A percentile compares a stretch with the other conserved stretches of the same genome.
Evolutionary conservation across 2,329 filamentous ascomycete species (phyloP).

Genomic region (Hypoxylon sp.): DNA sequence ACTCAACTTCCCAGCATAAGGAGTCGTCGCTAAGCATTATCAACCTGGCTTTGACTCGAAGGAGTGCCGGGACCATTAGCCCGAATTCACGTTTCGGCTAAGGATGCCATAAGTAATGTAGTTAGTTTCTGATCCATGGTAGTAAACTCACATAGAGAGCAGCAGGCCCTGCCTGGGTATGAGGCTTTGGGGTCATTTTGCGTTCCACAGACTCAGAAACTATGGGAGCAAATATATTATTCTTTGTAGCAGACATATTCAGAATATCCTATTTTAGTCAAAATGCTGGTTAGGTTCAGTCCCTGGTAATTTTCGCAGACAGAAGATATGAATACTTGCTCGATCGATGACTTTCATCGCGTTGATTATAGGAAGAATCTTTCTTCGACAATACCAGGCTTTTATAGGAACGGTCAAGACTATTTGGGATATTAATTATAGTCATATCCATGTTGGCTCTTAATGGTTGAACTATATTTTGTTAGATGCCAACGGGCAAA

Average conservation of each 20-base stretch:
- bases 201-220: no score
- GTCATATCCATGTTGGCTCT: neutral
- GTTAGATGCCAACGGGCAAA: neutral
- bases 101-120: neutral
- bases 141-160: neutral
- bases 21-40: neutral
- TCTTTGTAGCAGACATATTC: no score
- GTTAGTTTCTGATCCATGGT: neutral
- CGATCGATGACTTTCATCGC: no score
- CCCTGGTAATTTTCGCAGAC: neutral
- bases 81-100: no score
- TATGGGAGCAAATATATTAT: no score
- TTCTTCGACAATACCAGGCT: neutral
- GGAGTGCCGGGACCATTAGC: neutral
- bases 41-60: neutral
- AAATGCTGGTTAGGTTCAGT: neutral
- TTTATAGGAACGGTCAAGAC: neutral
- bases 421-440: no score
- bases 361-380: no score
- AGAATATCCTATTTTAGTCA: neutral
- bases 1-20: neutral
- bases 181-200: no score
- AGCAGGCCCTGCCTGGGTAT: neutral
- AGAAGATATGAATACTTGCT: neutral
- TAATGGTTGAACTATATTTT: neutral